Evolutionary conservation across 805 yeast species (phyloP), one percentile per base, ranked within the genome.

Genomic region (Metschnikowia proteae): DNA sequence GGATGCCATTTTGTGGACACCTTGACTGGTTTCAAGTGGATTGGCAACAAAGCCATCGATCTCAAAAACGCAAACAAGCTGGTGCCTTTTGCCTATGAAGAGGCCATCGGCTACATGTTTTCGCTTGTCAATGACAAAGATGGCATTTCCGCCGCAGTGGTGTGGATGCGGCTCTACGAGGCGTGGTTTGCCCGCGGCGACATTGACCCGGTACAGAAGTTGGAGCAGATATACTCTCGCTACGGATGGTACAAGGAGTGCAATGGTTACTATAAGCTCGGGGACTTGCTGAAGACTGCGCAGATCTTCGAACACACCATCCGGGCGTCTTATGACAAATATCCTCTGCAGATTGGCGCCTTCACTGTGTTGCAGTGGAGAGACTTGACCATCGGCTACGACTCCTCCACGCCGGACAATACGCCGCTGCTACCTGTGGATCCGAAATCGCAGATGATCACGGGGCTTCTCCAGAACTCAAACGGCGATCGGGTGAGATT

Each of bases 11-110:
- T 76, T 65, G 76, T 71, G 37, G 97, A 94, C 53, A 92, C 98
- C 0, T 74, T 92, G 48, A 92, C 98, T 0, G 99, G 99, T 1
- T 92, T 92, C 73, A 92, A 92, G 68, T 92, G 99, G 99, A 84
- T 92, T 33, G 99, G 98, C 3, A 92, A 92, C 62, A 79, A 81
- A 54, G 94, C 96, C 2, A 80, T 85, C 32, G 86, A 83, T 6
- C 70, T 88, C 43, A 89, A 86, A 54, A 52, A 61, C 0, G 63
- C 78, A 38, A 96, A 96, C 0, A 81, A 61, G 58, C 53, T 46
- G 3, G 96, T 91, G 1, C 96, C 96, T 0, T 90, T 92, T 70
- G 97, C 88, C 0, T 92, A 78, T 63, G 99, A 92, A 66, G 99
- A 92, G 63, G 98, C 98, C 2, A 86, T 92, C 55, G 99, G 99